Evolutionary conservation across 225 moss, liverwort and hornwort genomes (phyloP).

Genomic region (Bryum argenteum): DNA sequence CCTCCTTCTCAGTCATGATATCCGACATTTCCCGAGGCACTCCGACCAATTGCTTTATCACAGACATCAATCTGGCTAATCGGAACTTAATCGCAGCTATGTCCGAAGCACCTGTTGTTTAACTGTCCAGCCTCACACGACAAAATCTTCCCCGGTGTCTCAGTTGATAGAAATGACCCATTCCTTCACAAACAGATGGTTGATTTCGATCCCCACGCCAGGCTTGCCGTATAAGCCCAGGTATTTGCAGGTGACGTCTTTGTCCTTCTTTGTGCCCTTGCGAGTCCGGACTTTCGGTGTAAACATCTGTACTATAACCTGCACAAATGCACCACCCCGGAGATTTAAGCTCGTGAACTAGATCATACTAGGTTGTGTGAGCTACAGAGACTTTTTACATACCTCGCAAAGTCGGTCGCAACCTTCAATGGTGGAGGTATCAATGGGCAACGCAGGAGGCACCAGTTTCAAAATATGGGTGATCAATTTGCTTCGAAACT

Average conservation of each 20-base stretch:
- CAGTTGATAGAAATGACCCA: neutral
- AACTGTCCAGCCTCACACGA: slow-evolving; percentile 10
- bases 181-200: slow-evolving; percentile 15
- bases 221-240: neutral
- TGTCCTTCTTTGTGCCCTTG: too few species aligned
- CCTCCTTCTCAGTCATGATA: neutral
- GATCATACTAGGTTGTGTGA: too few species aligned
- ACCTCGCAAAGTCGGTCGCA: neutral
- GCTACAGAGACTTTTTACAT: neutral
- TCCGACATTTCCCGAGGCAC: neutral
- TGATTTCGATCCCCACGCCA: slow-evolving; percentile 7
- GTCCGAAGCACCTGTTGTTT: neutral
- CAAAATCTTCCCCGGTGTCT: neutral
- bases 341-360: neutral
- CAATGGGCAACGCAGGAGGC: neutral
- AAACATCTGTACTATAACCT: neutral
- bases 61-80: neutral
- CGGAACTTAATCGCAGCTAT: neutral
- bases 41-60: slow-evolving; percentile 20
- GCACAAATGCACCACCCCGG: neutral
- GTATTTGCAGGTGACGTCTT: neutral
- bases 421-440: neutral
- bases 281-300: neutral
- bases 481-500: neutral
- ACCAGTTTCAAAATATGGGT: neutral